Percentiles rank a stretch among this genome's conserved stretches.
phyloP scores from a whole-genome alignment of 2,329 filamentous ascomycete genomes.

The Sarocladium kiliense region DNA sequence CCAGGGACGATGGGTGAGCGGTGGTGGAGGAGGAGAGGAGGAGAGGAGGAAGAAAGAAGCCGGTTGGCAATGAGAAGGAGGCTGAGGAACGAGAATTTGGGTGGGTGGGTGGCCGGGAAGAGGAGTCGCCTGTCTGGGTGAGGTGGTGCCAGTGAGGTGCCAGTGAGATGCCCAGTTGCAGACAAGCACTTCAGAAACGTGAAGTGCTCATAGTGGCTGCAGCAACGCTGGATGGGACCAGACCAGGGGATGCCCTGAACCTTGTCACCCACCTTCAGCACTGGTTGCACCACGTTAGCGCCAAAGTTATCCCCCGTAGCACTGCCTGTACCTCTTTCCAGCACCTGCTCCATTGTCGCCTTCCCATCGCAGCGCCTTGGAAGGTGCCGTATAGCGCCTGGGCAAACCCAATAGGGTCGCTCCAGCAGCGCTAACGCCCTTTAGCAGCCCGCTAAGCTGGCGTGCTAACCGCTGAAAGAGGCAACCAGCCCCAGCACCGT shows the following conservation, averaged over 20 bases:
- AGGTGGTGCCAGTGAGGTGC: neutral
- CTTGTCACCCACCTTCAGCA: conserved; percentile 6
- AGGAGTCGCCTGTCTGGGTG: no score
- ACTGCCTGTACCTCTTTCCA: neutral
- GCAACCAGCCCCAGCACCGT: neutral
- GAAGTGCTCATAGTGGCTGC: neutral
- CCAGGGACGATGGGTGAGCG: neutral
- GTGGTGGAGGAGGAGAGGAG: neutral
- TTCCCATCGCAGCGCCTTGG: neutral
- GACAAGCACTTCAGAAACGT: no score
- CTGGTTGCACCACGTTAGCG: neutral
- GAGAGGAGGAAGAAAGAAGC: neutral
- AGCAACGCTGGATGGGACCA: neutral
- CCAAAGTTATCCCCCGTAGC: neutral
- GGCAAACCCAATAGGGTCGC: conserved; percentile 1
- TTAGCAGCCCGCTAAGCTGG: neutral
- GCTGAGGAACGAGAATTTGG: neutral
- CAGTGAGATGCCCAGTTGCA: no score
- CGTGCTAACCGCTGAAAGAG: conserved; percentile 6
- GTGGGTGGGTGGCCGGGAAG: conserved; percentile 1
- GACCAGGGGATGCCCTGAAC: neutral
- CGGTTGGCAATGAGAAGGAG: neutral
- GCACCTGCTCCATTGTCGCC: neutral
- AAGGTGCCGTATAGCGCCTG: conserved; percentile 1
- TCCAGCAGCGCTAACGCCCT: neutral